Evolutionary conservation across 2,329 filamentous ascomycete genomes (phyloP).

Genomic region (Emmonsiellopsis sp.): DNA sequence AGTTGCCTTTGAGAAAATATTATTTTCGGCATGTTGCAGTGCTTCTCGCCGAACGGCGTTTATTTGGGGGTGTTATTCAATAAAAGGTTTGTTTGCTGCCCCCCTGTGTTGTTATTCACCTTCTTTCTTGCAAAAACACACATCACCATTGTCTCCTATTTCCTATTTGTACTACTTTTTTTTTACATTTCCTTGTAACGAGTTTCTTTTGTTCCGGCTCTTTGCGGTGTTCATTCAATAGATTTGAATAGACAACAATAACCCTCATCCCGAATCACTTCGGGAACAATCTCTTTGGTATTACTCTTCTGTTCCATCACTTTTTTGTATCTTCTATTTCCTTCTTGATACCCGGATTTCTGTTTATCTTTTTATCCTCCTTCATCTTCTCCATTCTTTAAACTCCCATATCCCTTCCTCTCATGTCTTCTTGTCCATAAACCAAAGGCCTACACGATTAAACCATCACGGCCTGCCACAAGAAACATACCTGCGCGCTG

Average conservation of each 20-base stretch:
- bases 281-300: conserved; percentile 5
- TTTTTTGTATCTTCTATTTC: conserved; percentile 10
- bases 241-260: conserved; percentile 5
- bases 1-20: neutral
- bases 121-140: neutral
- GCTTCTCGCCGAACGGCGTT: neutral
- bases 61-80: neutral
- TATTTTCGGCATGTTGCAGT: neutral
- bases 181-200: neutral
- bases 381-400: conserved; percentile 9
- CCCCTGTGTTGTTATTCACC: conserved; percentile 2
- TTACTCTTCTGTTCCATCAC: conserved; percentile 5
- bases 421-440: neutral
- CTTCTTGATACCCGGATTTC: conserved; percentile 6
- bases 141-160: neutral
- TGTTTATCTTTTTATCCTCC: conserved; percentile 13
- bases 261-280: neutral
- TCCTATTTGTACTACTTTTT: neutral
- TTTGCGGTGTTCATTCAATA: neutral
- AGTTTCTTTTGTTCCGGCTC: conserved; percentile 4
- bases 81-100: neutral
- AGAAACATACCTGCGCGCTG: conserved; percentile 2
- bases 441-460: neutral
- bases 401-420: neutral
- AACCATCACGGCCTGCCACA: neutral